A percentile compares a stretch with the other conserved stretches of the same genome.
These are phyloP conservation scores for Fragaria vesca DNA, from an alignment of 306 rosid genomes.

Conservation along the genomic window DNA sequence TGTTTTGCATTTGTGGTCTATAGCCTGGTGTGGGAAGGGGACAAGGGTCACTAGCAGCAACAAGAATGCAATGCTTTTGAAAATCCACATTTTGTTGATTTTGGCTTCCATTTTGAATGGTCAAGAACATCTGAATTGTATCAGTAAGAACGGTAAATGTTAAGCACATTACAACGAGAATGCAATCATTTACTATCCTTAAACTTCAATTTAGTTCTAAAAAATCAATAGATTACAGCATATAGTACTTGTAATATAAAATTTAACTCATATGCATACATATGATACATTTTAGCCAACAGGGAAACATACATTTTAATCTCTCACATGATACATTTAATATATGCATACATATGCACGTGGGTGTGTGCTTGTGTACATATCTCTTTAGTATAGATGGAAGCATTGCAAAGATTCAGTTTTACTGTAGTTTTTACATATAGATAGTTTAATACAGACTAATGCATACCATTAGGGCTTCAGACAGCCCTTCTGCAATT, in stretches of 20 bases:
- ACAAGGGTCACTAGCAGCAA: slow-evolving; percentile 90
- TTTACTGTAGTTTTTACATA: not conserved
- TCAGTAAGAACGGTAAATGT: not conserved
- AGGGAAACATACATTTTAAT: not conserved
- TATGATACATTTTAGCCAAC: not conserved
- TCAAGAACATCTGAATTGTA: slow-evolving; percentile 69
- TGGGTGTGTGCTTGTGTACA: not conserved
- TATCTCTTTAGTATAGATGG: not conserved
- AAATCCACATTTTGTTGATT: slow-evolving; percentile 73
- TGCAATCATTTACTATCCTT: not conserved
- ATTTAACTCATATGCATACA: not conserved
- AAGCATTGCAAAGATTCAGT: not conserved
- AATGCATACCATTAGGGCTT: slow-evolving; percentile 80
- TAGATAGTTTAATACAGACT: not conserved
- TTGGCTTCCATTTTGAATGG: slow-evolving; percentile 59
- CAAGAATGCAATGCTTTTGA: slow-evolving; percentile 86
- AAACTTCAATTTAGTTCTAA: not conserved
- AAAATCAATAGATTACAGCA: not conserved
- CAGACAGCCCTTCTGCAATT: slow-evolving; percentile 97
- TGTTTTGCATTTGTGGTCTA: slow-evolving; percentile 61
- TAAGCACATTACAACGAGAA: not conserved
- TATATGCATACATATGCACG: not conserved
- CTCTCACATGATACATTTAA: not conserved
- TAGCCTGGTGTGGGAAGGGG: slow-evolving; percentile 87
- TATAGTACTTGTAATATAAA: not conserved